Evolutionary conservation across 2,329 filamentous ascomycete genomes (phyloP).

Genomic region (Penicillium sclerotigenum): DNA sequence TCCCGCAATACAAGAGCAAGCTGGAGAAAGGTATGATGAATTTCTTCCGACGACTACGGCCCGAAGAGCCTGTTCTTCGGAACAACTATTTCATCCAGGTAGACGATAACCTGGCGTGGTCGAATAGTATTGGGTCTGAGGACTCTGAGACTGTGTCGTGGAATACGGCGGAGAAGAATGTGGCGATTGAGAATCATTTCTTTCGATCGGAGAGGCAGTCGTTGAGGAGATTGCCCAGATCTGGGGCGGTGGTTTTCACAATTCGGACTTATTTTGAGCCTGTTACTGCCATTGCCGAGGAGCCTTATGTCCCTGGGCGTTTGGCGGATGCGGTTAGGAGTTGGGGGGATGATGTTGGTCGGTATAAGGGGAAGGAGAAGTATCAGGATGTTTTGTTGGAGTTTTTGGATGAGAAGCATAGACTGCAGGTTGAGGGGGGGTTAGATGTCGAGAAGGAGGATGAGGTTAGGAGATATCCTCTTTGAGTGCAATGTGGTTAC

Average conservation of each 20-base stretch:
- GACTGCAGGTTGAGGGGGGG: constrained; percentile 67
- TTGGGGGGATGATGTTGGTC: constrained; percentile 73
- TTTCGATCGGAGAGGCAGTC: constrained; percentile 76
- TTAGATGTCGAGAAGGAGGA: constrained; percentile 62
- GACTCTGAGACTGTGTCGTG: constrained; percentile 64
- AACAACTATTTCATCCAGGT: constrained; percentile 91
- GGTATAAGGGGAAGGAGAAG: constrained; percentile 74
- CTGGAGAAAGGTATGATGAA: constrained; percentile 76
- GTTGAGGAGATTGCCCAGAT: constrained; percentile 59
- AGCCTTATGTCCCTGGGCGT: constrained; percentile 73
- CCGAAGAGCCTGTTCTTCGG: constrained; percentile 63
- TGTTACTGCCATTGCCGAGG: constrained; percentile 63
- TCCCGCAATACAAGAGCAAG: constrained; percentile 69
- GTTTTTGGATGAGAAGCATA: constrained; percentile 71
- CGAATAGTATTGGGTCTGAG: constrained; percentile 69
- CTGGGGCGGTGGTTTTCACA: constrained; percentile 65
- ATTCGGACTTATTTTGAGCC: constrained; percentile 78
- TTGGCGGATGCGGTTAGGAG: constrained; percentile 75
- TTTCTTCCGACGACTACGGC: constrained; percentile 70
- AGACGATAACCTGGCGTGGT: constrained; percentile 74
- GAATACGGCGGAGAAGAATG: constrained; percentile 72
- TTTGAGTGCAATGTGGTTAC: constrained; percentile 21
- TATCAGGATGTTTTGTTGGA: constrained; percentile 72
- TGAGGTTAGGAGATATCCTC: constrained; percentile 62
- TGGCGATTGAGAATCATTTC: constrained; percentile 67